Conservation (phyloP, 2,329 filamentous ascomycete species). For the Trichoderma hamatum region DNA sequence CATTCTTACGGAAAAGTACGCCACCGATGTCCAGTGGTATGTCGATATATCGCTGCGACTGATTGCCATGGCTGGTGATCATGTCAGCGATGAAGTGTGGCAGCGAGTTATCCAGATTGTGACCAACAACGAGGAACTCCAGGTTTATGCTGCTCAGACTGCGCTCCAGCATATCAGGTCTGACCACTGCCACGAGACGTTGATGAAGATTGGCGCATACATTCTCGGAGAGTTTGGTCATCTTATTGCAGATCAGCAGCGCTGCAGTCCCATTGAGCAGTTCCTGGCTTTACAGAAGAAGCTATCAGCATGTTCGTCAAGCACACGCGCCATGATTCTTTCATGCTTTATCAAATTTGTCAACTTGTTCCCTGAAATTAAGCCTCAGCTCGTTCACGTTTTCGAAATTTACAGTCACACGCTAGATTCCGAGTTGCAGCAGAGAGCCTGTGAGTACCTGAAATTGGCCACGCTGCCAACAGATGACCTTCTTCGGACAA, state of each 20-base stretch:
- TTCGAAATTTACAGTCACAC: conserved; percentile 94
- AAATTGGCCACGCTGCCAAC: conserved; percentile 81
- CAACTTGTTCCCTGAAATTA: conserved; percentile 98
- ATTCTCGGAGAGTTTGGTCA: conserved; percentile 96
- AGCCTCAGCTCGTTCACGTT: conserved; percentile 86
- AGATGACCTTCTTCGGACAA: conserved; percentile 87
- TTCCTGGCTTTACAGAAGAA: conserved; percentile 91
- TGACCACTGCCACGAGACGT: conserved; percentile 91
- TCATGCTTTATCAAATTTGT: conserved; percentile 98
- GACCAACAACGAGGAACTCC: conserved; percentile 97
- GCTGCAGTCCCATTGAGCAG: conserved; percentile 95
- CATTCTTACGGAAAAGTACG: conserved; percentile 97
- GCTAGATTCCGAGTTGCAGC: conserved; percentile 91
- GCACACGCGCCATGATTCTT: conserved; percentile 88
- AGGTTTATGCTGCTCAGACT: conserved; percentile 94
- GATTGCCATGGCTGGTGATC: conserved; percentile 95
- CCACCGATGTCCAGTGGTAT: conserved; percentile 98
- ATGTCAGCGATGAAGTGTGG: conserved; percentile 99
- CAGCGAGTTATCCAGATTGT: conserved; percentile 98
- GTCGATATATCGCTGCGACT: conserved; percentile 95
- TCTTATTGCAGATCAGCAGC: conserved; percentile 86
- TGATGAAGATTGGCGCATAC: conserved; percentile 97
- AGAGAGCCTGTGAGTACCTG: conserved; percentile 93
- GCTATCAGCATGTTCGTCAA: conserved; percentile 83
- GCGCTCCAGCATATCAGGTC: conserved; percentile 90